Conservation (phyloP, 108 stramenopile species). For the Discostella pseudostelligera region DNA sequence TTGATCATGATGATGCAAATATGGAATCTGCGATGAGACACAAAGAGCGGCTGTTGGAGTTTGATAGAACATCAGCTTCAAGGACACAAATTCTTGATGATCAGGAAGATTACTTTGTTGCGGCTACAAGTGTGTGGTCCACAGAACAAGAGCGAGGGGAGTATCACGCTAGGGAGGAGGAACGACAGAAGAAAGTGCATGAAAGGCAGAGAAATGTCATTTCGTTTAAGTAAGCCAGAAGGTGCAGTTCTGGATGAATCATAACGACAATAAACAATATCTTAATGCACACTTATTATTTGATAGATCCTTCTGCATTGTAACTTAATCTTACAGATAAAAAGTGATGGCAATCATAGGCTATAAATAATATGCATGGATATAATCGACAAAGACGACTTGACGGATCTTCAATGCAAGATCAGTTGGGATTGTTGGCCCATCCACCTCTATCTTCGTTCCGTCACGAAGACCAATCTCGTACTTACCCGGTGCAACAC, state of each 20-base stretch:
- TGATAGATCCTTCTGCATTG: no score
- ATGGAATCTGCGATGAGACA: slow-evolving; percentile 30
- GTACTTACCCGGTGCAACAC: slow-evolving; percentile 68
- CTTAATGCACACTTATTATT: no score
- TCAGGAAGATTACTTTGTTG: slow-evolving; percentile 49
- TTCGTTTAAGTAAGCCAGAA: no score
- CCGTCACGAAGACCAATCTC: slow-evolving; percentile 73
- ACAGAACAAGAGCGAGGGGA: slow-evolving; percentile 28
- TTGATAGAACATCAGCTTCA: slow-evolving; percentile 31
- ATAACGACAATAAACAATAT: no score
- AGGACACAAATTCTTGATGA: slow-evolving; percentile 50
- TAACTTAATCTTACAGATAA: no score
- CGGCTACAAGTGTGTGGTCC: slow-evolving; percentile 41
- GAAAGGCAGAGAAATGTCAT: slow-evolving; percentile 18
- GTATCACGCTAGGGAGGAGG: slow-evolving; percentile 23
- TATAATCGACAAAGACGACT: slow-evolving; percentile 58
- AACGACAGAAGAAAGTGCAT: slow-evolving; percentile 30
- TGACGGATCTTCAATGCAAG: slow-evolving; percentile 72
- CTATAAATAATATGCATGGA: slow-evolving; percentile 86
- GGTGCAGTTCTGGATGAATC: no score
- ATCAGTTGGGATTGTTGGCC: slow-evolving; percentile 61
- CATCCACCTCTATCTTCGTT: slow-evolving; percentile 55
- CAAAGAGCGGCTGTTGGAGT: slow-evolving; percentile 49
- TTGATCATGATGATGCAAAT: slow-evolving; percentile 1
- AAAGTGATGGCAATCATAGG: no score